Evolutionary conservation across 257 asterid genomes (phyloP), one percentile per base, ranked within the genome.

Genomic region (Fraxinus anomala): DNA sequence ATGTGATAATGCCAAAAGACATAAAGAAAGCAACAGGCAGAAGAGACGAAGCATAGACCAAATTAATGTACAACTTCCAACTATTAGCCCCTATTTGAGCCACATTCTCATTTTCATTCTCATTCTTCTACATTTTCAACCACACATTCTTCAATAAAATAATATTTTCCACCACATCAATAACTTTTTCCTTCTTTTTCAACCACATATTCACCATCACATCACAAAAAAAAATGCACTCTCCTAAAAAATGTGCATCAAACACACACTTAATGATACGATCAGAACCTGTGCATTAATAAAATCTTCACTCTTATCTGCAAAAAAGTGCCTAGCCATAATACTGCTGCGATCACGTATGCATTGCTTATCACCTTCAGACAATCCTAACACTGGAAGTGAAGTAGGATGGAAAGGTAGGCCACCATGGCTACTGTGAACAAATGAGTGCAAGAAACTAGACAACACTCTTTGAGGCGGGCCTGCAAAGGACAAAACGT

Each of bases 311-410:
- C 88, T 87, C 83, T 86, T 94, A 86, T 93, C 99, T 51, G 97
- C 99, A 90, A 92, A 92, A 78, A 96, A 88, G 83, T 96, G 99
- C 3, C 98, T 97, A 78, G 99, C 98, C 99, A 96, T 96, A 77
- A 96, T 96, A 83, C 97, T 92, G 89, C 98, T 94, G 70, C 98
- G 97, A 83, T 96, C 97, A 61, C 96, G 98, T 86, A 96, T 94
- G 89, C 99, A 93, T 82, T 87, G 94, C 83, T 96, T 96, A 77
- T 96, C 99, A 78, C 96, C 92, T 80, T 89, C 94, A 75, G 99
- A 96, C 84, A 96, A 86, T 76, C 99, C 99, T 88, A 96, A 86
- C 76, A 84, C 82, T 21, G 99, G 99, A 82, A 96, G 93, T 70
- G 97, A 84, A 69, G 96, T 86, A 59, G 98, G 95, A 73, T 88